phyloP scores from a whole-genome alignment of 1,139 yeast genomes.

The Magnusiomyces sp. region DNA sequence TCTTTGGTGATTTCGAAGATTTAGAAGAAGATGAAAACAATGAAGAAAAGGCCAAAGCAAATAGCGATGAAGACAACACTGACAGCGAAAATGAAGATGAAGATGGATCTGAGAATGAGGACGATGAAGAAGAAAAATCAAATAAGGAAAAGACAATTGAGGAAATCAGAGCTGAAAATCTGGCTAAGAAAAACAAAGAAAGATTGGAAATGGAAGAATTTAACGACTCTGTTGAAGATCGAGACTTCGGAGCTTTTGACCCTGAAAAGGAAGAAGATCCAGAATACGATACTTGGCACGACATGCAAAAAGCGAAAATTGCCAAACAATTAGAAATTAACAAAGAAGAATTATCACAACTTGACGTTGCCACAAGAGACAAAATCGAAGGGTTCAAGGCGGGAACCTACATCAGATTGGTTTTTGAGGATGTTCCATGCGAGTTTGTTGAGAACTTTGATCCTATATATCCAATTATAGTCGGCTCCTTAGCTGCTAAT shows the following conservation, averaged over 20 bases:
- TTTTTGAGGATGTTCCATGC: slow-evolving; percentile 76
- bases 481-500: slow-evolving; percentile 86
- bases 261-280: slow-evolving; percentile 52
- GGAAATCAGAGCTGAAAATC: slow-evolving; percentile 56
- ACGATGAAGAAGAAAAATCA: slow-evolving; percentile 36
- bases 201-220: slow-evolving; percentile 77
- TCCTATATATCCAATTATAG: slow-evolving; percentile 73
- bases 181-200: slow-evolving; percentile 80
- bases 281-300: slow-evolving; percentile 91
- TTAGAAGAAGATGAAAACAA: slow-evolving; percentile 43
- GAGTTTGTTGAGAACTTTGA: slow-evolving; percentile 84
- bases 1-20: slow-evolving; percentile 76
- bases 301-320: slow-evolving; percentile 91
- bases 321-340: slow-evolving; percentile 94
- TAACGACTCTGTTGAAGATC: slow-evolving; percentile 63
- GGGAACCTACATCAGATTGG: slow-evolving; percentile 88
- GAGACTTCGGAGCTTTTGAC: slow-evolving; percentile 65
- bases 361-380: slow-evolving; percentile 69
- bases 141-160: slow-evolving; percentile 34
- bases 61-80: background rate
- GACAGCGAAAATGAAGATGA: slow-evolving; percentile 32
- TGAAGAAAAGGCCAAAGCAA: slow-evolving; percentile 8
- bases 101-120: slow-evolving; percentile 50
- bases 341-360: slow-evolving; percentile 52
- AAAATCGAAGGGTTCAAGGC: slow-evolving; percentile 88